Base-by-base conservation (phyloP, 495 filamentous ascomycete species). In the Penicillium turbatum region DNA sequence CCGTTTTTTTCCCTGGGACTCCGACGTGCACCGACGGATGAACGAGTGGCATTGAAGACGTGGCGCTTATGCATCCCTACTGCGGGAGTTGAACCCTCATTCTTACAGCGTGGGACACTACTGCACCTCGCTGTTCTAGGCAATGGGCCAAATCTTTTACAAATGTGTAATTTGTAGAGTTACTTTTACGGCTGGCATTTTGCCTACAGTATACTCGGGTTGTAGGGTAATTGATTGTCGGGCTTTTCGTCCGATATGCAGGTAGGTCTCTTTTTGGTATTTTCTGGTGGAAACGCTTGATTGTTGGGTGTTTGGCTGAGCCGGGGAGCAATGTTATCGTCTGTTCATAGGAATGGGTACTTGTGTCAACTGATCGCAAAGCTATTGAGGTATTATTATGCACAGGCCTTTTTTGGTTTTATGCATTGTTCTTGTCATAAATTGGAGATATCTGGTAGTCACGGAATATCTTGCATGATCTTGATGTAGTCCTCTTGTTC, bases 1-100 rank as follows among this genome's bases (percentile, higher is more conserved):
- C 44, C 30, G 21, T 36, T 34, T 36, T 19, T 36, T n/a, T n/a
- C n/a, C 36, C n/a, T 37, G 9, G 21, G 4, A 24, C 36, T 35
- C 39, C 49, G 38, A 43, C 49, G 49, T 51, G 31, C 49, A 43
- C 41, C 49, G 49, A 43, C 49, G 49, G 49, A 21, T 51, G 31
- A 31, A 32, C 7, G 31, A 10, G 19, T 36, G 24, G 6, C 7
- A 31, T 37, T 13, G 15, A 42, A 26, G 29, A 31, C 27, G 38
- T 49, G 34, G 39, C 49, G 48, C 38, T 51, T 43, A 36, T 51
- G 48, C 48, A 51, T 31, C 31, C 30, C 21, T 21, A 39, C 37
- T 45, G 19, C 11, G 44, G 44, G 30, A 34, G 24, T 35, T 35
- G 31, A 12, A 32, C 31, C n/a, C 29, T 21, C 7, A 10, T 17